Conservation (phyloP, 441 rosid genomes). For the Gossypium trilobum region DNA sequence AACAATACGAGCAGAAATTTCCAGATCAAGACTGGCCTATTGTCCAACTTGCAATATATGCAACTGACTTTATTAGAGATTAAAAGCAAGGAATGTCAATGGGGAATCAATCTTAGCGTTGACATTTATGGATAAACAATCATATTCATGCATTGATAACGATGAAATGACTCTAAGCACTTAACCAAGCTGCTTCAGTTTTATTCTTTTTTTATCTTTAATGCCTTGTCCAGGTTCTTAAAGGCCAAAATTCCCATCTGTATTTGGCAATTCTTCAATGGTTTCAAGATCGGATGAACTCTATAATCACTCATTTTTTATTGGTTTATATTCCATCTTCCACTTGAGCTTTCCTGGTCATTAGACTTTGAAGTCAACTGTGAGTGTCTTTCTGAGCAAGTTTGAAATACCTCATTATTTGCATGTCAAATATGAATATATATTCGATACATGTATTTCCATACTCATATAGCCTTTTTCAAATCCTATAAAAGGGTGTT, state of each 20-base stretch:
- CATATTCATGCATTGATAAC: background rate
- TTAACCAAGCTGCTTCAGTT: background rate
- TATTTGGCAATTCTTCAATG: background rate
- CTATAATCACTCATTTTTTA: no score
- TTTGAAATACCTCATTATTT: no score
- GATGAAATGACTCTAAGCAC: background rate
- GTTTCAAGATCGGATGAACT: background rate
- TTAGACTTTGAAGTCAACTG: no score
- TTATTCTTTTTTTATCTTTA: background rate
- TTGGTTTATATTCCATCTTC: no score
- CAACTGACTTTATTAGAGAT: background rate
- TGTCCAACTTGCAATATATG: constrained; percentile 6
- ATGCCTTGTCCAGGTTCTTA: constrained; percentile 5
- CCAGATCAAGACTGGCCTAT: background rate
- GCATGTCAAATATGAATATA: no score
- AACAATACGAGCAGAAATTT: background rate
- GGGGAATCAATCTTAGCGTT: constrained; percentile 5
- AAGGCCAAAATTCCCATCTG: background rate
- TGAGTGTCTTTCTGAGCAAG: no score
- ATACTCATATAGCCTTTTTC: background rate
- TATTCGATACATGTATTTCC: no score
- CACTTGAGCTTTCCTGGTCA: no score
- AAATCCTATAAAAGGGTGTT: constrained; percentile 26
- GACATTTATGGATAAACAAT: background rate
- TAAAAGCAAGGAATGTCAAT: constrained; percentile 2